A percentile compares a stretch with the other conserved stretches of the same genome.
Conservation (phyloP, 331 rosid genomes). For the Pyracantha coccinea region DNA sequence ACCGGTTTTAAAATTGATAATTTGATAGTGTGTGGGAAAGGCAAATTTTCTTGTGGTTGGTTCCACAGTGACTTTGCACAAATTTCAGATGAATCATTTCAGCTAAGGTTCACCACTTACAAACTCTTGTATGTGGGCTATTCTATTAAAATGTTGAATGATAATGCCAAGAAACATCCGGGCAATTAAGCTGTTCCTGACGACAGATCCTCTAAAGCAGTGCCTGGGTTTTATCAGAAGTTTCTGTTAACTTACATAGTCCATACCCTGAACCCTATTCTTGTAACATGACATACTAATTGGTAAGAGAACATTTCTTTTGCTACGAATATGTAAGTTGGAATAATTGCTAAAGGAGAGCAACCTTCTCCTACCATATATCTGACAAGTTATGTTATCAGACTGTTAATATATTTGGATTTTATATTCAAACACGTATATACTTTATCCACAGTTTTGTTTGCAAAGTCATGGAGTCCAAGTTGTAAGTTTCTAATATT, state of each 20-base stretch:
- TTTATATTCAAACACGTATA: too few relatives aligned
- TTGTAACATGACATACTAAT: too few relatives aligned
- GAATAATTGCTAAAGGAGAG: too few relatives aligned
- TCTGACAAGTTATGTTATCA: too few relatives aligned
- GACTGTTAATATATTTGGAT: too few relatives aligned
- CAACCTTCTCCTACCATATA: too few relatives aligned
- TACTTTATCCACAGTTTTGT: neutral
- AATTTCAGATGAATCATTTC: neutral
- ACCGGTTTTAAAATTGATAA: neutral
- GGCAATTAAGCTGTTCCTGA: neutral
- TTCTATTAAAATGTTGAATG: neutral
- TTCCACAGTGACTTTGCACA: neutral
- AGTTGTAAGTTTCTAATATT: conserved; percentile 3
- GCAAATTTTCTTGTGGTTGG: neutral
- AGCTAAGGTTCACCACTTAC: neutral
- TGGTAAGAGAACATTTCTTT: too few relatives aligned
- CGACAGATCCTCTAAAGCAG: neutral
- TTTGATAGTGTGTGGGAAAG: neutral
- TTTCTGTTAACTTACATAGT: neutral
- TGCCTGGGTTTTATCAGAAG: neutral
- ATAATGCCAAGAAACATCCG: neutral
- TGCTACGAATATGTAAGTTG: too few relatives aligned
- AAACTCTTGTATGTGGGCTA: neutral
- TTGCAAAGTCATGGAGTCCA: neutral
- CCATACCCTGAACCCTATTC: too few relatives aligned